Evolutionary conservation across 1,284 basidiomycete species (phyloP).

Genomic region (Tilletia setariae): DNA sequence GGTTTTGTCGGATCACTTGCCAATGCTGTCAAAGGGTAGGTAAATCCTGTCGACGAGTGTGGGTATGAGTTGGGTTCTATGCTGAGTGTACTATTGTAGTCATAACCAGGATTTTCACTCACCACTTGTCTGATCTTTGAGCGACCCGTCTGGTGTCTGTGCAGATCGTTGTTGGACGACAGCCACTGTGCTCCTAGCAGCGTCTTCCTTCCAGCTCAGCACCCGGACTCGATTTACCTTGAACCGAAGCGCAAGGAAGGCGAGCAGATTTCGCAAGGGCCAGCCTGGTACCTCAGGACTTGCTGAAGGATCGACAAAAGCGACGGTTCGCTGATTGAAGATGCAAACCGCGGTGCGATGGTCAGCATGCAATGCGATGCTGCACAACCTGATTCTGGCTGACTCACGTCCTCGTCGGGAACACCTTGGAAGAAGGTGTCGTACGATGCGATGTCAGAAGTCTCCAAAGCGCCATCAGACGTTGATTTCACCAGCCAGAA

Average conservation of each 20-base stretch:
- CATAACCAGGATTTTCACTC: no score
- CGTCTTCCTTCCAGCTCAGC: constrained; percentile 47
- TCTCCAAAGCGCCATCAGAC: constrained; percentile 12
- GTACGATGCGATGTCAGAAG: constrained; percentile 24
- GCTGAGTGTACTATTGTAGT: background rate
- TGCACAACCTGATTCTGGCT: no score
- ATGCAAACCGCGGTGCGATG: background rate
- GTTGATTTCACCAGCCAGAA: constrained; percentile 30
- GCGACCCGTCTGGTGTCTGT: background rate
- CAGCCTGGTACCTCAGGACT: constrained; percentile 77
- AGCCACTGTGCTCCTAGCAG: background rate
- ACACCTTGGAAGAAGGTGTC: constrained; percentile 59
- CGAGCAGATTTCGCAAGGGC: constrained; percentile 87
- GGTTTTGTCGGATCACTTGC: constrained; percentile 54
- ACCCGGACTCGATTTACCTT: constrained; percentile 59
- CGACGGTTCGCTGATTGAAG: constrained; percentile 18
- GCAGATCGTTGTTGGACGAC: background rate
- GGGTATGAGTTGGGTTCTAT: background rate
- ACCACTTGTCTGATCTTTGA: background rate
- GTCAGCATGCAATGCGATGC: background rate
- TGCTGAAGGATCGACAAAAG: constrained; percentile 83
- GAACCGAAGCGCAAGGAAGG: constrained; percentile 58
- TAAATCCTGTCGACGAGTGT: background rate
- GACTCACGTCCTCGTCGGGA: constrained; percentile 44
- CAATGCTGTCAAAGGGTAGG: constrained; percentile 17